Conservation (phyloP, 495 filamentous ascomycete genomes). For the Pyronema omphalodes region DNA sequence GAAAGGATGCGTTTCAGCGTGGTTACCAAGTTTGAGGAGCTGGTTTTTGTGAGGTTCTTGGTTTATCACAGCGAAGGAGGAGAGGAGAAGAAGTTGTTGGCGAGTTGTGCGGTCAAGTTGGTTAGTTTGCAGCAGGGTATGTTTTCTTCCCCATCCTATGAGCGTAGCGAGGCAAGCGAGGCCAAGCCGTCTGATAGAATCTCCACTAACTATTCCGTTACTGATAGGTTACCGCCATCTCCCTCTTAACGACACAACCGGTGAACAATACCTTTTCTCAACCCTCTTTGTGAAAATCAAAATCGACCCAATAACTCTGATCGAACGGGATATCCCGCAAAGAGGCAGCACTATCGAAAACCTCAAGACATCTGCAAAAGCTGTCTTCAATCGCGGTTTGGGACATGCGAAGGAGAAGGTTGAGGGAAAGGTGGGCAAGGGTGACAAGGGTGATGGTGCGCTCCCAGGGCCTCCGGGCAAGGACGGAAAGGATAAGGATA, state of each 20-base stretch:
- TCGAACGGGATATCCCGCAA: constrained; percentile 31
- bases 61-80: constrained; percentile 66
- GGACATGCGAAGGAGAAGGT: too few species aligned
- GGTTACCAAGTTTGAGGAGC: constrained; percentile 74
- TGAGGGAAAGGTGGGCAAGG: too few species aligned
- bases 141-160: not conserved
- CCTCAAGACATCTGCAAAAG: constrained; percentile 18
- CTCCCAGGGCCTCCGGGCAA: too few species aligned
- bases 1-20: constrained; percentile 55
- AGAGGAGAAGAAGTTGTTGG: constrained; percentile 43
- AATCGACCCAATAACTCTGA: constrained; percentile 36
- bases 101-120: constrained; percentile 82
- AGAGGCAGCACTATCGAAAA: constrained; percentile 16
- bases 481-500: too few species aligned
- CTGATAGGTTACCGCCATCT: constrained; percentile 68
- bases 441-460: too few species aligned
- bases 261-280: constrained; percentile 86
- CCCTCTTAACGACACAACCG: constrained; percentile 73
- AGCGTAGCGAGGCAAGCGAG: too few species aligned
- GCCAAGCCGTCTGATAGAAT: too few species aligned
- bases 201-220: constrained; percentile 6
- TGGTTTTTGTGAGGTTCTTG: constrained; percentile 88
- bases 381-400: constrained; percentile 17
- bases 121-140: constrained; percentile 59
- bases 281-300: constrained; percentile 77